Base-by-base conservation (phyloP, 768 basidiomycete species). In the Obba rivulosa region DNA sequence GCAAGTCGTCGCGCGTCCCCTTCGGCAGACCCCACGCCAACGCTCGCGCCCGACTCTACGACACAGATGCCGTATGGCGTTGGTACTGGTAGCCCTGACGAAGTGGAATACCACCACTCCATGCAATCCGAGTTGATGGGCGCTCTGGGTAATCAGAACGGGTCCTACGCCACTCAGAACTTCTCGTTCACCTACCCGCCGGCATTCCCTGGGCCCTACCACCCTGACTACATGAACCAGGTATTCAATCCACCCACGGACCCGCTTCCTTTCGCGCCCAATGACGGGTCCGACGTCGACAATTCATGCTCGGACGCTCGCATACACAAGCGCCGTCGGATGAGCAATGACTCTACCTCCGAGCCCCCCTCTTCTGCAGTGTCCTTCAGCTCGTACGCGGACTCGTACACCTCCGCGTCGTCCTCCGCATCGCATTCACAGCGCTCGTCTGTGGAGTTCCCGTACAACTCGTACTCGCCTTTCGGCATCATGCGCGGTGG, bases 1-100 rank as follows among this genome's bases (percentile, higher is more conserved):
- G 80, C 80, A 22, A 85, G 83, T 61, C 80, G 84, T 10, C 83
- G 87, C 16, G 70, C 86, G 13, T 88, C 87, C 2, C 87, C 87
- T 40, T 72, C 71, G 60, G 56, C 56, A 1, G 83, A 66, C 46
- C 45, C 49, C 34, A 84, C 82, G 1, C 85, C 87, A 0, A 85
- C 77, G 0, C 75, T 87, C 22, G 85, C 79, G 0, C 80, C 84
- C 0, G 86, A 88, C 54, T 81, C 82, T 14, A 82, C 84, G 4
- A 81, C 83, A 0, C 76, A 78, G 45, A 71, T 76, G 41, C 59
- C 70, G 9, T 79, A 77, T 56, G 77, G 78, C 23, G 78, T 70
- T 54, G 55, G 49, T 17, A 31, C n/a, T 37, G 41, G 28, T 38
- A 44, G 22, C 52, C 47, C 41, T 21, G 39, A 47, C 35, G 51